Base-by-base conservation (phyloP, 352 stramenopile species). In the Phytophthora multivora region DNA sequence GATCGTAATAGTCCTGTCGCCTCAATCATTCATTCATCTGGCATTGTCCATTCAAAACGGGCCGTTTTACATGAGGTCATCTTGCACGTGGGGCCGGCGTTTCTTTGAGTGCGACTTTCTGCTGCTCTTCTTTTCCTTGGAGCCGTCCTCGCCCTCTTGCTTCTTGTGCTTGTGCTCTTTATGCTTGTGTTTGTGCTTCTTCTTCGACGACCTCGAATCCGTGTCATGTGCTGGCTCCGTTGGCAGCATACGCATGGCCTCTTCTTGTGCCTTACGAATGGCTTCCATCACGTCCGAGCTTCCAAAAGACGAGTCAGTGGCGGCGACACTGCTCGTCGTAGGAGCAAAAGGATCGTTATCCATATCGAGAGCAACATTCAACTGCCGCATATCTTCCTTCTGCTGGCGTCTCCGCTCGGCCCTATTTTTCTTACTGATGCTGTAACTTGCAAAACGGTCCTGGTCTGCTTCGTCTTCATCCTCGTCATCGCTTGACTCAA, bases 191-290 rank as follows among this genome's bases (percentile, higher is more conserved):
- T 53, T 71, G 16, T 72, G 52, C 13, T 51, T 47, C 10, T 54
- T 70, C 16, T 53, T 75, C 25, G 47, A 61, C 4, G 51, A 69
- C 26, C 21, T 59, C 6, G 43, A 63, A 31, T 50, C 49, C 1
- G 62, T 52, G 40, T 50, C 53, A 26, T 54, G 25, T 10, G 36
- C n/a, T 5, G 45, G 21, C 11, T 53, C 49, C 6, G 63, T 41
- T 8, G 67, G 57, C 3, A 93, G 61, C 84, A 93, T 91, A 8
- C 69, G 75, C 59, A 88, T 41, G 0, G 83, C 83, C 11, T 89
- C 83, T 55, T 89, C 71, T 42, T 92, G 70, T 0, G 85, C 85
- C 41, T 82, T 68, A 15, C 74, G 77, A 48, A 94, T 91, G 12
- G 85, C 82, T 15, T 85, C 85, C 39, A 92, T 59, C 41, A 94